These are phyloP conservation scores for Metarhizium sp. DNA, from an alignment of 2,329 filamentous ascomycete genomes.

Conservation along the genomic window DNA sequence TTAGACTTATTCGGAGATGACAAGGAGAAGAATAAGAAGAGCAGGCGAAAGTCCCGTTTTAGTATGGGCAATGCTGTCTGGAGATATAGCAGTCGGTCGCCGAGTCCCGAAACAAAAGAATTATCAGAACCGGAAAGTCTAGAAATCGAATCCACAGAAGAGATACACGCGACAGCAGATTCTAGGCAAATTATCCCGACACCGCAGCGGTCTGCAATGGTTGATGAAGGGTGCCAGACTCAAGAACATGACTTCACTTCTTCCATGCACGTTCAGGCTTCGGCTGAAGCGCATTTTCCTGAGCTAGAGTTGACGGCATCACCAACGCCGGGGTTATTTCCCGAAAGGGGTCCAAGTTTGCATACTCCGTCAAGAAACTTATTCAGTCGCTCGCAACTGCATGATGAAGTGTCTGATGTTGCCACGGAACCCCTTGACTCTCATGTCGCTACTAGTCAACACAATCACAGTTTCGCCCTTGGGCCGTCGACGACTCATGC, in stretches of 20 bases:
- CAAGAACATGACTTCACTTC: slow-evolving; percentile 19
- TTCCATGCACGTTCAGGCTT: slow-evolving; percentile 17
- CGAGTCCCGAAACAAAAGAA: slow-evolving; percentile 52
- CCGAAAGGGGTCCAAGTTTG: neutral
- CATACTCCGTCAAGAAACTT: slow-evolving; percentile 9
- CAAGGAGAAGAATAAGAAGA: slow-evolving; percentile 19
- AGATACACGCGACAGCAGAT: neutral
- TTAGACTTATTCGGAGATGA: slow-evolving; percentile 64
- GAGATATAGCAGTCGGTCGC: slow-evolving; percentile 64
- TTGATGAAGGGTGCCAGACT: slow-evolving; percentile 27
- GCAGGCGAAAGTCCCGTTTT: slow-evolving; percentile 61
- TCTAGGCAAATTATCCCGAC: neutral
- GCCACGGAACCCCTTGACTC: neutral
- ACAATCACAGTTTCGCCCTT: slow-evolving; percentile 2
- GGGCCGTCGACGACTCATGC: neutral
- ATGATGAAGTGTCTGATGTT: neutral
- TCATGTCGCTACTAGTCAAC: neutral
- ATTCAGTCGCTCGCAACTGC: slow-evolving; percentile 2
- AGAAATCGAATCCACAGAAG: slow-evolving; percentile 11
- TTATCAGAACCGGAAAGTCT: slow-evolving; percentile 13
- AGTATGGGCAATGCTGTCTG: slow-evolving; percentile 59
- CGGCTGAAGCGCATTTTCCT: slow-evolving; percentile 15
- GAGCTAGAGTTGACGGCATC: slow-evolving; percentile 5
- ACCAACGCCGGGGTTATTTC: slow-evolving; percentile 2
- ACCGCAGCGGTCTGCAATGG: slow-evolving; percentile 16